Evolutionary conservation across 169 alveolate species (phyloP), one percentile per base, ranked within the genome.

Genomic region (Plasmodium cynomolgi): DNA sequence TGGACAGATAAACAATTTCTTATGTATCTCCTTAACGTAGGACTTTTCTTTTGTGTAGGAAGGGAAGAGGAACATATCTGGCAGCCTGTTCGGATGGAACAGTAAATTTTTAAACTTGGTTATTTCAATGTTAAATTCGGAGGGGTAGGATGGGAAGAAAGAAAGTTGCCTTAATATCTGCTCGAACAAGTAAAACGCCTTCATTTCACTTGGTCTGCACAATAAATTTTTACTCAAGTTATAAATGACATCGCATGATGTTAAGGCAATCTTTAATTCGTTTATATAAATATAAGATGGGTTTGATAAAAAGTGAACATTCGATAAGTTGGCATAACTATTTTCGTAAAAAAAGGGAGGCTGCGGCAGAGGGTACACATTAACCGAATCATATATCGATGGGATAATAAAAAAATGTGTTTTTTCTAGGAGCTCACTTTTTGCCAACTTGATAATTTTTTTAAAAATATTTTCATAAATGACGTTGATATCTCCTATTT

Each of bases 341-440:
- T 91, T 72, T 91, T 91, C 95, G 83, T 81, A 81, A 41, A 41
- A 39, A 82, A 91, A 91, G 20, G 95, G 95, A 3, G 95, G 95
- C 75, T 91, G 95, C 0, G 95, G 95, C 37, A 91, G 68, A 71
- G 95, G 95, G 58, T 91, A 91, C n/a, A 91, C 84, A 91, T 91
- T 91, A 29, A 81, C 47, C 8, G 95, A 81, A 73, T 91, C 95
- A 81, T 81, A 91, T 20, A 91, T 50, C 3, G 95, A 91, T 81
- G 95, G 95, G 26, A 91, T 91, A 44, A 91, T 91, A 81, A 68
- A 82, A 47, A 91, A 91, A 80, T 91, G 95, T 39, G 95, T 91
- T 91, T 91, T 91, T 91, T 91, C 95, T 81, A 91, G 83, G 0
- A 13, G 26, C 39, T 91, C 95, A 39, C 83, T 81, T 91, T 91